Percentiles rank a stretch among this genome's conserved stretches.
These are phyloP conservation scores for Zalaria obscura DNA, from an alignment of 2,329 filamentous ascomycete genomes.

Conservation along the genomic window DNA sequence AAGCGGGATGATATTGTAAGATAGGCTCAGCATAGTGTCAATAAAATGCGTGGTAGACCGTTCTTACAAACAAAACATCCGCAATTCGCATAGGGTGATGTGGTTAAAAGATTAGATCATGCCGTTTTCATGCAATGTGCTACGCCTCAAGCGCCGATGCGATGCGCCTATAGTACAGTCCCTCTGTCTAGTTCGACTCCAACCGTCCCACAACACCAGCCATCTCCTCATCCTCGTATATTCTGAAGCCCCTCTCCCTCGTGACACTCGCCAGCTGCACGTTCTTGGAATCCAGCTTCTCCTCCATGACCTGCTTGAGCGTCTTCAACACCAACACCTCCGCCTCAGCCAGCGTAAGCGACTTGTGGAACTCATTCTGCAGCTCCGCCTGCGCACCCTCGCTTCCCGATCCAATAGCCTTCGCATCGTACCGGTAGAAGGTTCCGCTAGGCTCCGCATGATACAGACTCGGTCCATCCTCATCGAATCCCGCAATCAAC, in stretches of 20 bases:
- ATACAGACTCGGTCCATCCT: conserved; percentile 93
- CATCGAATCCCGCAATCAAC: conserved; percentile 91
- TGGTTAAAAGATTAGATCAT: neutral
- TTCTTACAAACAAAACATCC: neutral
- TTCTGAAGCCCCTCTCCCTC: conserved; percentile 93
- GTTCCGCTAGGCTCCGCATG: conserved; percentile 96
- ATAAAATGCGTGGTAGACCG: neutral
- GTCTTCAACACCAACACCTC: conserved; percentile 96
- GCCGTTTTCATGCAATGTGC: neutral
- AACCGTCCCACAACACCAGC: conserved; percentile 76
- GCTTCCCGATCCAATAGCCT: conserved; percentile 93
- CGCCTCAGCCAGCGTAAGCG: conserved; percentile 79
- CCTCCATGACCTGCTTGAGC: conserved; percentile 99
- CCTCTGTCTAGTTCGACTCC: conserved; percentile 27
- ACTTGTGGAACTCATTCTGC: conserved; percentile 98
- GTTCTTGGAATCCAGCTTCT: conserved; percentile 98
- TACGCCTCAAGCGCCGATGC: conserved; percentile 5
- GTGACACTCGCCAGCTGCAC: conserved; percentile 96
- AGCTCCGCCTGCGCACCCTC: conserved; percentile 96
- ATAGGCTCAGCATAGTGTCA: conserved; percentile 1
- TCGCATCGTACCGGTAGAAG: conserved; percentile 98
- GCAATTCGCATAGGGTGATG: neutral
- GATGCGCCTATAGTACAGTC: conserved; percentile 3
- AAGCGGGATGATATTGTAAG: neutral
- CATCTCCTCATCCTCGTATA: conserved; percentile 98